Evolutionary conservation across 805 yeast genomes (phyloP).

Genomic region (Metschnikowia hibisci): DNA sequence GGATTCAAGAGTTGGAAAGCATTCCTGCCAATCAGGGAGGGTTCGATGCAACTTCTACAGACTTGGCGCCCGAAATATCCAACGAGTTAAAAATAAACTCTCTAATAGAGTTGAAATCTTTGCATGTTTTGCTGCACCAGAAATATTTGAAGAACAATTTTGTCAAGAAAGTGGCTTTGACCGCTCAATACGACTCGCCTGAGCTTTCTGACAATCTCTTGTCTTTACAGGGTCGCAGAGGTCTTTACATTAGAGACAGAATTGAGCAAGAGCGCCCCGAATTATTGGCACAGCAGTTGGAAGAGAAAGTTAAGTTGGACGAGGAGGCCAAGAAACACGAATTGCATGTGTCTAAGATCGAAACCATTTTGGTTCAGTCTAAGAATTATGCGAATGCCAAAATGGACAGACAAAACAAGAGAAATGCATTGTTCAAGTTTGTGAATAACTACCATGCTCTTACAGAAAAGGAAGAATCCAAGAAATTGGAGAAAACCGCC

Average conservation of each 20-base stretch:
- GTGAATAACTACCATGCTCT: constrained; percentile 48
- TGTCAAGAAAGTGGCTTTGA: constrained; percentile 48
- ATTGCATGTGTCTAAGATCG: constrained; percentile 48
- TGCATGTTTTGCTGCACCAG: constrained; percentile 64
- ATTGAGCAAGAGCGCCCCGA: constrained; percentile 72
- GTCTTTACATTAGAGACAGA: constrained; percentile 64
- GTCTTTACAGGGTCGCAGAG: constrained; percentile 64
- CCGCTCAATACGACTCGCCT: constrained; percentile 53
- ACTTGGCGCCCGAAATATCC: not conserved
- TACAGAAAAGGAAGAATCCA: constrained; percentile 72
- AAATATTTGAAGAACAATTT: constrained; percentile 63
- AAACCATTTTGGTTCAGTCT: constrained; percentile 26
- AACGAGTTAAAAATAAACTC: constrained; percentile 53
- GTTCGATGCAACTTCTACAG: constrained; percentile 18
- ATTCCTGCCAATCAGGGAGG: constrained; percentile 72
- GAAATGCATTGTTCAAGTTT: constrained; percentile 29
- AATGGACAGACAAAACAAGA: constrained; percentile 23
- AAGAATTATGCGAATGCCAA: constrained; percentile 20
- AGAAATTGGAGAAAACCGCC: constrained; percentile 74
- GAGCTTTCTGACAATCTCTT: constrained; percentile 50
- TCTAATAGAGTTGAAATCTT: constrained; percentile 64
- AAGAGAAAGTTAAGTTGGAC: constrained; percentile 65
- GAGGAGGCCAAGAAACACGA: constrained; percentile 45
- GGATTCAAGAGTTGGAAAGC: constrained; percentile 58
- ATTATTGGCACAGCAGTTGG: constrained; percentile 68